phyloP scores from a whole-genome alignment of 805 yeast species.

The Candida orba region DNA sequence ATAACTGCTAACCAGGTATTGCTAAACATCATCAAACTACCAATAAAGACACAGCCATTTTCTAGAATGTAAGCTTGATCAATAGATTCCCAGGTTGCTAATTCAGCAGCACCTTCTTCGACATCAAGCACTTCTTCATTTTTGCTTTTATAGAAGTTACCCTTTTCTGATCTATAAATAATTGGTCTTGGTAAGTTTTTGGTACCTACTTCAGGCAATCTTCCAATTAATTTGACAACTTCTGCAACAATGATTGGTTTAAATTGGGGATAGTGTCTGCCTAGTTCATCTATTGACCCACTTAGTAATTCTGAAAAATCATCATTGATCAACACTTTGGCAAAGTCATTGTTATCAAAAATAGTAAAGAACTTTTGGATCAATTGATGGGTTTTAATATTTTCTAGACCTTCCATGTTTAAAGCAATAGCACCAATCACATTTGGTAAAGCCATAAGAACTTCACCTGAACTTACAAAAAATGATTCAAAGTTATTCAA shows the following conservation, averaged over 20 bases:
- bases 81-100: slow-evolving; percentile 47
- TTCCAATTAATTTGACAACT: slow-evolving; percentile 36
- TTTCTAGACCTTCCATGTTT: slow-evolving; percentile 61
- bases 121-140: slow-evolving; percentile 35
- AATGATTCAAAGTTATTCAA: slow-evolving; percentile 49
- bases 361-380: slow-evolving; percentile 41
- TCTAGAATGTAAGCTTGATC: slow-evolving; percentile 40
- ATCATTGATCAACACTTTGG: slow-evolving; percentile 46
- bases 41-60: slow-evolving; percentile 38
- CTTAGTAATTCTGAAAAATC: slow-evolving; percentile 56
- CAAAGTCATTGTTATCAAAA: slow-evolving; percentile 41
- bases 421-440: slow-evolving; percentile 78
- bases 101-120: slow-evolving; percentile 34
- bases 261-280: slow-evolving; percentile 75
- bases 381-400: slow-evolving; percentile 37
- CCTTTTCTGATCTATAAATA: slow-evolving; percentile 36
- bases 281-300: slow-evolving; percentile 65
- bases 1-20: slow-evolving; percentile 22
- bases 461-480: slow-evolving; percentile 50
- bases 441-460: slow-evolving; percentile 60
- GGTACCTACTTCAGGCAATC: slow-evolving; percentile 33
- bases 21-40: slow-evolving; percentile 41
- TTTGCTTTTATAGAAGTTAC: slow-evolving; percentile 34
- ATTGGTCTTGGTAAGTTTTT: slow-evolving; percentile 31
- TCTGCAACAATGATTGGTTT: slow-evolving; percentile 50